Evolutionary conservation across 441 rosid genomes (phyloP).

Genomic region (Sinapis alba): DNA sequence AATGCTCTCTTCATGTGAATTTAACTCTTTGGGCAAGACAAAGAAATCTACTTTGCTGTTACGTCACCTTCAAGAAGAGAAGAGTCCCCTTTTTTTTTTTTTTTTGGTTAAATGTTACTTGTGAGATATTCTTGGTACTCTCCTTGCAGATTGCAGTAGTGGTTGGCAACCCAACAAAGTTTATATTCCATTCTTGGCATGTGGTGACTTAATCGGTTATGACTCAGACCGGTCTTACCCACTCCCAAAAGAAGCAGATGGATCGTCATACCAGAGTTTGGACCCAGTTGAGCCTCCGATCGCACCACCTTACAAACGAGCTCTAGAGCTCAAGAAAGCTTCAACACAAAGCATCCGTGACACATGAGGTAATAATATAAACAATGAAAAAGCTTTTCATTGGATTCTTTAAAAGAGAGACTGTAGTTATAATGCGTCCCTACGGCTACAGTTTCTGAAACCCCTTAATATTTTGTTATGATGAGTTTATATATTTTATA

Average conservation of each 20-base stretch:
- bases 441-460: constrained; percentile 23
- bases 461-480: constrained; percentile 25
- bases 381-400: constrained; percentile 49
- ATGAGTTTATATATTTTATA: not conserved
- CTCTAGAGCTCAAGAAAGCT: constrained; percentile 94
- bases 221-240: constrained; percentile 97
- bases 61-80: constrained; percentile 18
- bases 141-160: constrained; percentile 80
- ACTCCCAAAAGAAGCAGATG: constrained; percentile 75
- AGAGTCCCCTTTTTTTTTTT: not conserved
- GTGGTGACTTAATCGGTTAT: constrained; percentile 87
- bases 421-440: constrained; percentile 29
- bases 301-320: constrained; percentile 93
- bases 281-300: constrained; percentile 95
- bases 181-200: constrained; percentile 90
- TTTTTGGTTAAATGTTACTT: not conserved
- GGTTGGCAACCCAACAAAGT: constrained; percentile 91
- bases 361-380: constrained; percentile 20
- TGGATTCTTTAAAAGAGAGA: constrained; percentile 50
- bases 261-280: constrained; percentile 72
- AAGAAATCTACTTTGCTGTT: constrained; percentile 6
- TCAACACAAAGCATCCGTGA: constrained; percentile 49
- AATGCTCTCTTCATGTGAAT: constrained; percentile 29
- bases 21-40: constrained; percentile 21
- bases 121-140: constrained; percentile 13